These are phyloP conservation scores for Colletotrichum melonis DNA, from an alignment of 2,329 filamentous ascomycete species.

Conservation along the genomic window DNA sequence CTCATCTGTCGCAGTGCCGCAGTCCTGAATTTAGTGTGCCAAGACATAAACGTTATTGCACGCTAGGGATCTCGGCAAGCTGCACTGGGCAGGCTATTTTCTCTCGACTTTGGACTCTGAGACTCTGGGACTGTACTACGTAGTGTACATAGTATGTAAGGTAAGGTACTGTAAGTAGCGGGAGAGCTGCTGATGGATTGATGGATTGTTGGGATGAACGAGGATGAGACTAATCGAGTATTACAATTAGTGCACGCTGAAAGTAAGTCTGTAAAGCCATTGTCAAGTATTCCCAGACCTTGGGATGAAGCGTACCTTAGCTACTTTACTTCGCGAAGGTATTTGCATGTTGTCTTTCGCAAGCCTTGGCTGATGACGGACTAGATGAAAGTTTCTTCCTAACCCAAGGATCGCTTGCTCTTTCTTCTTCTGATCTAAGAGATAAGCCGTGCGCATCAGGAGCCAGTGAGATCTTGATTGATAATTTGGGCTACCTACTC, in stretches of 20 bases:
- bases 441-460: background rate
- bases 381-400: background rate
- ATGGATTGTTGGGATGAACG: background rate
- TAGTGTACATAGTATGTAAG: too few relatives aligned
- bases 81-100: background rate
- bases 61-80: background rate
- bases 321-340: background rate
- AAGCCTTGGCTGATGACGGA: background rate
- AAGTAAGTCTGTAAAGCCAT: background rate
- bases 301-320: too few relatives aligned
- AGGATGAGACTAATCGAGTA: background rate
- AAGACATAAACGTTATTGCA: background rate
- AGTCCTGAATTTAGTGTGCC: constrained; percentile 17
- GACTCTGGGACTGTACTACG: background rate
- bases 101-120: background rate
- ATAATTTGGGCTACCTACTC: too few relatives aligned
- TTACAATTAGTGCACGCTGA: background rate
- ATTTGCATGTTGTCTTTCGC: background rate
- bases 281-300: background rate
- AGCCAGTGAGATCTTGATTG: background rate
- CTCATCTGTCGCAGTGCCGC: background rate
- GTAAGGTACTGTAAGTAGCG: too few relatives aligned
- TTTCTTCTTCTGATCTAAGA: background rate
- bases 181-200: background rate
- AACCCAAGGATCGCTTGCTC: background rate